Evolutionary conservation across 192 early-diverging fungal genomes (phyloP).

Genomic region (Coemansia sp.): DNA sequence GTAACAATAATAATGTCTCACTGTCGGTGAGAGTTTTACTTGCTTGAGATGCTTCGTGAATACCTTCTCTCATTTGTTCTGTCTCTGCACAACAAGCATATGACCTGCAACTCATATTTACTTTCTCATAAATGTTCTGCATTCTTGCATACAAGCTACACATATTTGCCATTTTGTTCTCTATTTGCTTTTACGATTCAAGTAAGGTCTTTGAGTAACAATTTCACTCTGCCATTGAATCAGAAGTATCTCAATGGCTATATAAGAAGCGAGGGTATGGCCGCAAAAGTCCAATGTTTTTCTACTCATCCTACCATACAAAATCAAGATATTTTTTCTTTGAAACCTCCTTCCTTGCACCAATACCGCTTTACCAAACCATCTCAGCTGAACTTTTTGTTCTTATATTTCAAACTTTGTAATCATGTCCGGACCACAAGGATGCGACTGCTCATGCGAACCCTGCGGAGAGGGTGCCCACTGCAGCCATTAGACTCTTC

Average conservation of each 20-base stretch:
- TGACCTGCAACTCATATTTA: not conserved
- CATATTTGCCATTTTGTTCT: not conserved
- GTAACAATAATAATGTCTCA: not conserved
- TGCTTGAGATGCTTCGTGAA: not conserved
- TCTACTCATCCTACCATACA: not conserved
- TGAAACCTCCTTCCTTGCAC: not conserved
- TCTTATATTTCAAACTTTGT: not conserved
- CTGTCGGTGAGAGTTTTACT: not conserved
- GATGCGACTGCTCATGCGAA: conserved; percentile 1
- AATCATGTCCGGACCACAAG: not conserved
- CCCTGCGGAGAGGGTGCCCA: not conserved
- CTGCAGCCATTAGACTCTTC: not conserved
- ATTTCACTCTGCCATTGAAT: not conserved
- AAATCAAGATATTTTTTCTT: not conserved
- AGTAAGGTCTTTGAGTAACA: not conserved
- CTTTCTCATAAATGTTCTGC: not conserved
- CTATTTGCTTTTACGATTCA: not conserved
- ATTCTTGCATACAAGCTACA: not conserved
- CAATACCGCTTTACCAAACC: not conserved
- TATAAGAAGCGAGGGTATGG: not conserved
- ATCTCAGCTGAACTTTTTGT: not conserved
- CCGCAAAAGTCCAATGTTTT: not conserved
- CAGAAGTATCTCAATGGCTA: not conserved
- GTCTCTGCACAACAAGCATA: not conserved
- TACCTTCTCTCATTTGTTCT: not conserved